phyloP scores from a whole-genome alignment of 2,329 filamentous ascomycete genomes.

The Aspergillus caelatus region DNA sequence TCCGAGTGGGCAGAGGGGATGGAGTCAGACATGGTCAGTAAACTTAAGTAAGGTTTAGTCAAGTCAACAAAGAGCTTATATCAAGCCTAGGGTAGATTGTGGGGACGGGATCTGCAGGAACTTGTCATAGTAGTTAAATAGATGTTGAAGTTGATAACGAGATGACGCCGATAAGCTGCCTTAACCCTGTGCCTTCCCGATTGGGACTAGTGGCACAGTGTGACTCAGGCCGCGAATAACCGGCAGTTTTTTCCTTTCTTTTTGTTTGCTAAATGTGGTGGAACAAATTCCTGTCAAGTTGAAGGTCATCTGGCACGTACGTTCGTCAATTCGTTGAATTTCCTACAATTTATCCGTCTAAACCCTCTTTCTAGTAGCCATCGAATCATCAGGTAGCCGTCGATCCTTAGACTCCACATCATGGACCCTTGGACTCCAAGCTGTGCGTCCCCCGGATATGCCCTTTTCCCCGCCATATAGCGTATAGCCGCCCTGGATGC shows the following conservation, averaged over 20 bases:
- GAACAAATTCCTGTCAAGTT: background rate
- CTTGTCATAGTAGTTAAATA: background rate
- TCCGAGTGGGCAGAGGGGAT: constrained; percentile 44
- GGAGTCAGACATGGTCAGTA: constrained; percentile 45
- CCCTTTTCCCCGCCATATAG: background rate
- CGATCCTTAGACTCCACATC: constrained; percentile 10
- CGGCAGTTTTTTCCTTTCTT: constrained; percentile 6
- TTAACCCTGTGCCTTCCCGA: background rate
- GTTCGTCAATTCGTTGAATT: background rate
- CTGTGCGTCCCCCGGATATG: constrained; percentile 17
- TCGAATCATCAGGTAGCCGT: constrained; percentile 1
- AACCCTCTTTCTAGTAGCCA: background rate
- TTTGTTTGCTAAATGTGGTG: background rate
- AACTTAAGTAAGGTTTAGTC: background rate
- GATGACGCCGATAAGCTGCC: background rate
- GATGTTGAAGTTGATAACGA: background rate
- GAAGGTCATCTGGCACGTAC: background rate
- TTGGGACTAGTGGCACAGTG: background rate
- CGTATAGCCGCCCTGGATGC: background rate
- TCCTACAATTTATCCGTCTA: background rate
- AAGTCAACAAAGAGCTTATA: background rate
- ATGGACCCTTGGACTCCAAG: constrained; percentile 22
- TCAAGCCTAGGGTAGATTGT: background rate
- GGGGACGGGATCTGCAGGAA: background rate
- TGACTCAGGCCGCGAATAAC: constrained; percentile 23